These are phyloP conservation scores for Decorospora gaudefroyi DNA, from an alignment of 2,329 filamentous ascomycete species.

Conservation along the genomic window DNA sequence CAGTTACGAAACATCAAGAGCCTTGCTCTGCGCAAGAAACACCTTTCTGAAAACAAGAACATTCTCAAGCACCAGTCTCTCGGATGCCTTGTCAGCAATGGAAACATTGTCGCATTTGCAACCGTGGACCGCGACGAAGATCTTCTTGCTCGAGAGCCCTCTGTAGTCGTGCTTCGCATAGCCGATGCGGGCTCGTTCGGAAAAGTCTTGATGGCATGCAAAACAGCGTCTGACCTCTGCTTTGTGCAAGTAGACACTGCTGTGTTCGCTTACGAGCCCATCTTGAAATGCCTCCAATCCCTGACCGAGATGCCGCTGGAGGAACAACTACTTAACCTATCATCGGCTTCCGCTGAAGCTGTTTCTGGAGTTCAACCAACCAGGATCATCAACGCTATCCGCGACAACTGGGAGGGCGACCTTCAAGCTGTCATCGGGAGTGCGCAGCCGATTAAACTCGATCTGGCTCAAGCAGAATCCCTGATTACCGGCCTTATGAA, in stretches of 20 bases:
- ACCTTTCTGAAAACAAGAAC: slow-evolving; percentile 51
- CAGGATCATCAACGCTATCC: slow-evolving; percentile 33
- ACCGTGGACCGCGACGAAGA: slow-evolving; percentile 59
- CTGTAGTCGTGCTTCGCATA: slow-evolving; percentile 59
- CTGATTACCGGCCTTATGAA: slow-evolving; percentile 60
- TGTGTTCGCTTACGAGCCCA: slow-evolving; percentile 70
- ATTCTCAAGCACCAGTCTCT: slow-evolving; percentile 65
- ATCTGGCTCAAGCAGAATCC: slow-evolving; percentile 61
- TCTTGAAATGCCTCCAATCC: slow-evolving; percentile 63
- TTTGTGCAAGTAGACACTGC: slow-evolving; percentile 68
- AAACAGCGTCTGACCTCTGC: slow-evolving; percentile 37
- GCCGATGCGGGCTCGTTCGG: slow-evolving; percentile 53
- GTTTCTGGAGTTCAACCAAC: slow-evolving; percentile 32
- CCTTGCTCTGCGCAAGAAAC: slow-evolving; percentile 50
- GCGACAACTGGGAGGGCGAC: slow-evolving; percentile 16
- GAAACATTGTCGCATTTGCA: slow-evolving; percentile 64
- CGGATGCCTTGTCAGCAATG: slow-evolving; percentile 61
- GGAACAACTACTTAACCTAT: slow-evolving; percentile 54
- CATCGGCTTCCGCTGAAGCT: slow-evolving; percentile 19
- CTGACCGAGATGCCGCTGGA: slow-evolving; percentile 62
- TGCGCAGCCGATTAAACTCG: slow-evolving; percentile 47
- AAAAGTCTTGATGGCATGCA: slow-evolving; percentile 51
- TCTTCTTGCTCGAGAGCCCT: slow-evolving; percentile 51
- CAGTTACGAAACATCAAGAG: slow-evolving; percentile 44
- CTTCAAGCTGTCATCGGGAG: slow-evolving; percentile 28